Percentiles rank a stretch among this genome's conserved stretches.
Evolutionary conservation across 164 flowering plant genomes (phyloP).

Genomic region (Kalanchoe fedtschenkoi): DNA sequence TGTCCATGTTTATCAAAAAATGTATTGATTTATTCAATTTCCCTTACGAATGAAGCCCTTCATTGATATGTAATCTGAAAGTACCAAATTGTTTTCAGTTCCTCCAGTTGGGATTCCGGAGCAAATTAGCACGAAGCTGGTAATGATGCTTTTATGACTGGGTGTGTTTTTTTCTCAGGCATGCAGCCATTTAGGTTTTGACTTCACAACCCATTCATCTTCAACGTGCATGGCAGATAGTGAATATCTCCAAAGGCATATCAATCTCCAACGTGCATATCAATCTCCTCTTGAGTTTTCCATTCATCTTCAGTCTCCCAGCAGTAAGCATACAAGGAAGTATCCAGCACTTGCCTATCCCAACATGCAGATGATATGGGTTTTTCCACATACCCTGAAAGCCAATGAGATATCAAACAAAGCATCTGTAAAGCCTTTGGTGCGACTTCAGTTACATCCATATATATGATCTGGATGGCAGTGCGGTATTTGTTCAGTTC

Average conservation of each 20-base stretch:
- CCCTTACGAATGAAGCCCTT: neutral
- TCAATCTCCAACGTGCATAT: too few species aligned
- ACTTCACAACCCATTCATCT: constrained; percentile 27
- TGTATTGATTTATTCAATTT: neutral
- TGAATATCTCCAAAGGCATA: constrained; percentile 48
- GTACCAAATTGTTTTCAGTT: constrained; percentile 34
- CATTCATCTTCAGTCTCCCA: constrained; percentile 23
- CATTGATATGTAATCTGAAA: neutral
- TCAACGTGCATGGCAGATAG: constrained; percentile 20
- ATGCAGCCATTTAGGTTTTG: constrained; percentile 57
- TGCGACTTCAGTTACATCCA: constrained; percentile 31
- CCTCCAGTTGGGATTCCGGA: constrained; percentile 78
- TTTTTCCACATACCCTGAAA: constrained; percentile 48
- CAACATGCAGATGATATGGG: constrained; percentile 67
- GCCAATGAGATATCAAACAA: constrained; percentile 44
- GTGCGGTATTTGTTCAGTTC: constrained; percentile 76
- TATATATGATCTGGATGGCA: constrained; percentile 61
- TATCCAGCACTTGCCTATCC: constrained; percentile 25
- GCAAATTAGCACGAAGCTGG: constrained; percentile 98
- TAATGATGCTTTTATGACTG: constrained; percentile 98
- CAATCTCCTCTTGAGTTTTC: too few species aligned
- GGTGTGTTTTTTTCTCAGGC: constrained; percentile 83
- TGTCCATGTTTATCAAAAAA: neutral
- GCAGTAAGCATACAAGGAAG: constrained; percentile 12
- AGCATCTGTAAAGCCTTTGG: constrained; percentile 59